phyloP scores from a whole-genome alignment of 2,329 filamentous ascomycete species.

The Fusarium sp. region DNA sequence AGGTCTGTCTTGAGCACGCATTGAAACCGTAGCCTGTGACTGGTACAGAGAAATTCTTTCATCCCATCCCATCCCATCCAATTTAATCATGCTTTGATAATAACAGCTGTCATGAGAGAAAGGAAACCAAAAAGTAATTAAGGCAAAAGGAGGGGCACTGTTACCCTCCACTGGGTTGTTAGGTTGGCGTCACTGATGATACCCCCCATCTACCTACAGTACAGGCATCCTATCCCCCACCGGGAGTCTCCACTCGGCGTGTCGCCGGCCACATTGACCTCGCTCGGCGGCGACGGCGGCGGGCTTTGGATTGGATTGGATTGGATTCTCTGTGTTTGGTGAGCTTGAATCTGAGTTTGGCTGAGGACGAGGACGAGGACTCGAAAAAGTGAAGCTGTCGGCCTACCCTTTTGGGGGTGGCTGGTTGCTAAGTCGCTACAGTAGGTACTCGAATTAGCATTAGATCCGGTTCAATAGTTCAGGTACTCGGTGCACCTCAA shows the following conservation, averaged over 20 bases:
- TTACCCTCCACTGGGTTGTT: constrained; percentile 11
- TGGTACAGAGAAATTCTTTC: constrained; percentile 10
- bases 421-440: not conserved
- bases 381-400: constrained; percentile 22
- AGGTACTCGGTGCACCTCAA: not conserved
- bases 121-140: constrained; percentile 9
- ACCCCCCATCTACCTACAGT: constrained; percentile 1
- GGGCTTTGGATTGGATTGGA: not conserved
- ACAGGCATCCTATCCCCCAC: constrained; percentile 32
- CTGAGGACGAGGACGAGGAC: not conserved
- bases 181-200: constrained; percentile 37
- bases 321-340: constrained; percentile 28
- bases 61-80: not conserved
- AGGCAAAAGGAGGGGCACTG: constrained; percentile 31
- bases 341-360: constrained; percentile 37
- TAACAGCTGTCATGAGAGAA: constrained; percentile 25
- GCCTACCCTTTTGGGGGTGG: constrained; percentile 29
- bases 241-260: constrained; percentile 42
- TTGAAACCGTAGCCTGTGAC: constrained; percentile 25
- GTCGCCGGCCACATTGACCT: constrained; percentile 43
- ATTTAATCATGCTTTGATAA: constrained; percentile 8
- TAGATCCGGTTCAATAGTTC: not conserved
- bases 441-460: not conserved
- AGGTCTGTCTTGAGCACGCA: constrained; percentile 18
- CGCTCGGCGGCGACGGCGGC: constrained; percentile 38